Percentiles rank a stretch among this genome's conserved stretches.
These are phyloP conservation scores for Oryza punctata DNA, from an alignment of 176 grass and related monocot genomes.

Conservation along the genomic window DNA sequence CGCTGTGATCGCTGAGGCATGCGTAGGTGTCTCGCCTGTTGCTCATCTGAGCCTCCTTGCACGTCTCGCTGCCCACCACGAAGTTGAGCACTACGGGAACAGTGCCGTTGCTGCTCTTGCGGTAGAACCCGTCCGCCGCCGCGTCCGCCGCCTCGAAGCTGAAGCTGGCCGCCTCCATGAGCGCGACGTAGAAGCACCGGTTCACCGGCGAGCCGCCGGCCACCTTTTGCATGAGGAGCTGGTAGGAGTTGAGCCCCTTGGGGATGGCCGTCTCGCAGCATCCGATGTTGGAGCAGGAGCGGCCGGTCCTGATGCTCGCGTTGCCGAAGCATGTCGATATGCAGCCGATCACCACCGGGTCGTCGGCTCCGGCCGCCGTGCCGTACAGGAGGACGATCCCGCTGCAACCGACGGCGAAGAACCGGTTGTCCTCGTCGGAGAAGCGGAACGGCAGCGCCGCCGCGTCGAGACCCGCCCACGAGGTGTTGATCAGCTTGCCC, in stretches of 20 bases:
- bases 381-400: background rate
- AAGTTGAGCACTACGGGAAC: background rate
- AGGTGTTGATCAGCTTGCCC: background rate
- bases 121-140: background rate
- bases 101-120: background rate
- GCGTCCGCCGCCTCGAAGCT: background rate
- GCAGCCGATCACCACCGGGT: background rate
- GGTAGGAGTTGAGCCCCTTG: background rate
- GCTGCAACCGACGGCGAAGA: background rate
- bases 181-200: background rate
- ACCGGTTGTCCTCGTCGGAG: background rate
- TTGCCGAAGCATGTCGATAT: background rate
- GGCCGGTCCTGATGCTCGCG: background rate
- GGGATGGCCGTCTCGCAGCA: background rate
- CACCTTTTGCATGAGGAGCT: fast-evolving
- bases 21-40: background rate
- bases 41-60: background rate
- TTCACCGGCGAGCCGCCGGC: background rate
- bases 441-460: background rate
- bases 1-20: background rate
- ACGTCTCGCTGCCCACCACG: background rate
- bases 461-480: background rate
- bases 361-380: too few relatives aligned
- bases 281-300: background rate
- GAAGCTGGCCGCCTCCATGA: background rate